phyloP scores from a whole-genome alignment of 306 rosid genomes.

The Fragaria nilgerrensis region DNA sequence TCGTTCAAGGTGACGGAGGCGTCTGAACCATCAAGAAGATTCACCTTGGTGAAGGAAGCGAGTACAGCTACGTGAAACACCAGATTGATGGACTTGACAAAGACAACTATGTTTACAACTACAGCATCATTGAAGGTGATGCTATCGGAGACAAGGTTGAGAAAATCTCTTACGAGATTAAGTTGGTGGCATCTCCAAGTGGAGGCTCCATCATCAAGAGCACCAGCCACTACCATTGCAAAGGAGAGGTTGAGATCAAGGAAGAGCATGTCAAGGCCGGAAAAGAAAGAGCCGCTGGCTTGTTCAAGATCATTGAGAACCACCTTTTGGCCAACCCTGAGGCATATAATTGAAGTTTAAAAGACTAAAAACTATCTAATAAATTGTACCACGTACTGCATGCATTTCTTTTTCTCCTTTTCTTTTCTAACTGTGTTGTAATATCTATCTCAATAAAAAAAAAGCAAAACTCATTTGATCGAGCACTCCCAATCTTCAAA shows the following conservation, averaged over 20 bases:
- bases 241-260: constrained; percentile 23
- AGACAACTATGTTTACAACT: constrained; percentile 27
- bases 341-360: too few relatives aligned
- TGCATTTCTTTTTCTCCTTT: too few relatives aligned
- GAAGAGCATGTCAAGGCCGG: constrained; percentile 18
- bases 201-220: constrained; percentile 42
- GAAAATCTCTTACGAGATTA: constrained; percentile 35
- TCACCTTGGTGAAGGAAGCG: constrained; percentile 11
- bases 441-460: too few relatives aligned
- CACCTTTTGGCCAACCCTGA: neutral
- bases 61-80: constrained; percentile 38
- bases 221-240: constrained; percentile 26
- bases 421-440: too few relatives aligned
- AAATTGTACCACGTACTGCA: too few relatives aligned
- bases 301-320: constrained; percentile 28
- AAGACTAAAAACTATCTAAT: too few relatives aligned
- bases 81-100: constrained; percentile 43
- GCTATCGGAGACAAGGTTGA: constrained; percentile 35
- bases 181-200: constrained; percentile 25
- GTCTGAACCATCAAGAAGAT: constrained; percentile 1
- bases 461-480: too few relatives aligned
- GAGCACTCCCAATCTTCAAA: too few relatives aligned
- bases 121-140: constrained; percentile 40
- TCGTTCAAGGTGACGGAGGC: neutral
- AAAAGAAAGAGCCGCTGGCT: constrained; percentile 5